Percentiles rank a stretch among this genome's conserved stretches.
phyloP scores from a whole-genome alignment of 495 filamentous ascomycete genomes.

The Sporormia fimetaria region DNA sequence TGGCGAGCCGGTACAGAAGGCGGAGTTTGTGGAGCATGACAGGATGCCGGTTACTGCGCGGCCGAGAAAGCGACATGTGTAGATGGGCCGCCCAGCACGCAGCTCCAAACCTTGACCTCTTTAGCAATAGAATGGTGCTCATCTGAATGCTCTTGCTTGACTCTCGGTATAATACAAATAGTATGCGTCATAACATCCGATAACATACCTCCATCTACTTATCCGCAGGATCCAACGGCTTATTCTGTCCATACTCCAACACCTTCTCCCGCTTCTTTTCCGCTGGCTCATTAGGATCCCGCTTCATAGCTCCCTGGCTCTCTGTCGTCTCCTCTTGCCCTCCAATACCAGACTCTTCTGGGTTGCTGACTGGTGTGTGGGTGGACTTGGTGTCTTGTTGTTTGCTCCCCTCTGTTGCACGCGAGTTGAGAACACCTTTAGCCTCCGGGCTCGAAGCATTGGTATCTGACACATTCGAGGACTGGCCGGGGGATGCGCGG shows the following conservation, averaged over 20 bases:
- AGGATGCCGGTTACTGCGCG: background rate
- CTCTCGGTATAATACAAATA: too few species aligned
- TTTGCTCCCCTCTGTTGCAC: slow-evolving; percentile 1
- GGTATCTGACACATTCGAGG: background rate
- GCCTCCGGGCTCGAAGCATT: background rate
- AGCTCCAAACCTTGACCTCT: too few species aligned
- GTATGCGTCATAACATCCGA: too few species aligned
- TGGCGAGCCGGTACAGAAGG: background rate
- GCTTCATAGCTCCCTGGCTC: slow-evolving; percentile 1
- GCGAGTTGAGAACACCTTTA: background rate
- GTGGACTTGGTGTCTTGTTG: background rate
- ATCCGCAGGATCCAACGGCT: slow-evolving; percentile 4
- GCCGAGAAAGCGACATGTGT: too few species aligned
- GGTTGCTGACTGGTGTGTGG: slow-evolving; percentile 2
- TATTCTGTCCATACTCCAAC: slow-evolving; percentile 1
- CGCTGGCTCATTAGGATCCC: slow-evolving; percentile 3
- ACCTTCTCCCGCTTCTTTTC: slow-evolving; percentile 1
- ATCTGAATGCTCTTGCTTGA: too few species aligned
- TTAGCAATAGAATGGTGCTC: too few species aligned
- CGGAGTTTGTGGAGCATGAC: background rate
- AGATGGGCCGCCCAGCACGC: too few species aligned
- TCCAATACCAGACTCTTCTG: background rate
- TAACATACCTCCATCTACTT: slow-evolving; percentile 43
- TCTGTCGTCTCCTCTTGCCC: slow-evolving; percentile 3
- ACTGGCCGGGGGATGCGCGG: background rate